phyloP scores from a whole-genome alignment of 2,329 filamentous ascomycete species.

The Arachnopeziza araneosa region DNA sequence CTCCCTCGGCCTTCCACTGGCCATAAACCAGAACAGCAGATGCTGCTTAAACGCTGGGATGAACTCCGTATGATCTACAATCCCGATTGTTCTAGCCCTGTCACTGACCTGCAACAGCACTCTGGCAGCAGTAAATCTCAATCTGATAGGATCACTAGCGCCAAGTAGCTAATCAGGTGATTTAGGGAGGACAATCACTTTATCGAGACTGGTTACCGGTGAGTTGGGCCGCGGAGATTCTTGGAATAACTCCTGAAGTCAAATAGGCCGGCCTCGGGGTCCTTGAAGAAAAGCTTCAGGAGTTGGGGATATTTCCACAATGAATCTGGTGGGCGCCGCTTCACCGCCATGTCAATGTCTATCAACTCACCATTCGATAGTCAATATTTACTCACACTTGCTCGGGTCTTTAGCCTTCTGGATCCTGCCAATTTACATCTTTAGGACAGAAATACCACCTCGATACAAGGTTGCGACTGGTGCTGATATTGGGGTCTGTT shows the following conservation, averaged over 20 bases:
- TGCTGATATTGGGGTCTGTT: conserved; percentile 38
- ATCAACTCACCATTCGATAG: conserved; percentile 20
- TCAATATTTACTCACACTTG: conserved; percentile 44
- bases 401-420: conserved; percentile 38
- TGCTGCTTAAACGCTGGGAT: not conserved
- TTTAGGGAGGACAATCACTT: conserved; percentile 32
- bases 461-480: conserved; percentile 33
- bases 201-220: conserved; percentile 32
- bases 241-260: conserved; percentile 5
- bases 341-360: not conserved
- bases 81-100: not conserved
- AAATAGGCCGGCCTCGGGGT: conserved; percentile 22
- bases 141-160: not conserved
- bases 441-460: conserved; percentile 32
- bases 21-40: not conserved
- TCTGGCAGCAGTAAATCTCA: conserved; percentile 9
- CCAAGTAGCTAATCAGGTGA: not conserved
- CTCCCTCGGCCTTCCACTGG: not conserved
- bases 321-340: conserved; percentile 28
- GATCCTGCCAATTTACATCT: conserved; percentile 33
- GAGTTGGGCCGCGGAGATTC: conserved; percentile 1
- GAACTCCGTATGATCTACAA: not conserved
- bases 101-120: not conserved
- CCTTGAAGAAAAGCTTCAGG: conserved; percentile 22
- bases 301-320: conserved; percentile 34